A percentile compares a stretch with the other conserved stretches of the same genome.
Evolutionary conservation across 345 rosid species (phyloP).

Genomic region (Eucalyptus curtisii): DNA sequence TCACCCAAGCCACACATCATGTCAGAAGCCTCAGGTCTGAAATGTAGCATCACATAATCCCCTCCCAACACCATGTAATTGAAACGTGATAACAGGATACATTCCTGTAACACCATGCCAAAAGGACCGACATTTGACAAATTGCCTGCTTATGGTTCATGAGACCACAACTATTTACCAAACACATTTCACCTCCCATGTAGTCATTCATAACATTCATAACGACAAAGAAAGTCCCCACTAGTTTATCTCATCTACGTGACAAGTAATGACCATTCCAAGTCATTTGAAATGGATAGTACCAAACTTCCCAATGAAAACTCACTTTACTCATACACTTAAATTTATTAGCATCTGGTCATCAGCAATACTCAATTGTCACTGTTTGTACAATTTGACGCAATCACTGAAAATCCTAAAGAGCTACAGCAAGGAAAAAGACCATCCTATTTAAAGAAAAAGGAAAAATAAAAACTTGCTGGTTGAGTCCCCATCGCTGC

Average conservation of each 20-base stretch:
- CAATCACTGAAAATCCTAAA: slow-evolving; percentile 13
- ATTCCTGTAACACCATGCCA: background rate
- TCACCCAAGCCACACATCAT: background rate
- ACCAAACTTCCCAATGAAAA: background rate
- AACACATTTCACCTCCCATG: background rate
- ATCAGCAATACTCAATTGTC: background rate
- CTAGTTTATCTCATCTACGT: background rate
- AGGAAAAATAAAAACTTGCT: background rate
- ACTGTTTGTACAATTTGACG: background rate
- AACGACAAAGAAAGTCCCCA: background rate
- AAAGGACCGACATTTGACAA: background rate
- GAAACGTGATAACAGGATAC: background rate
- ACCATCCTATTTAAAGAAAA: slow-evolving; percentile 18
- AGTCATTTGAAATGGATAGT: background rate
- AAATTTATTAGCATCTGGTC: background rate
- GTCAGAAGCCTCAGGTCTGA: background rate
- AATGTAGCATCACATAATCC: background rate
- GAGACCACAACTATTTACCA: background rate
- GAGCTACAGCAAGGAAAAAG: slow-evolving; percentile 1
- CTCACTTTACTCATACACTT: background rate
- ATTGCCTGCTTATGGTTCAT: background rate
- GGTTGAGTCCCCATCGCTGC: slow-evolving; percentile 35
- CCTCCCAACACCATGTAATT: background rate
- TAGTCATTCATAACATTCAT: background rate
- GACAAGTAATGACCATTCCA: background rate